phyloP scores from a whole-genome alignment of 2,329 filamentous ascomycete genomes.

The Chrysoporthe cubensis region DNA sequence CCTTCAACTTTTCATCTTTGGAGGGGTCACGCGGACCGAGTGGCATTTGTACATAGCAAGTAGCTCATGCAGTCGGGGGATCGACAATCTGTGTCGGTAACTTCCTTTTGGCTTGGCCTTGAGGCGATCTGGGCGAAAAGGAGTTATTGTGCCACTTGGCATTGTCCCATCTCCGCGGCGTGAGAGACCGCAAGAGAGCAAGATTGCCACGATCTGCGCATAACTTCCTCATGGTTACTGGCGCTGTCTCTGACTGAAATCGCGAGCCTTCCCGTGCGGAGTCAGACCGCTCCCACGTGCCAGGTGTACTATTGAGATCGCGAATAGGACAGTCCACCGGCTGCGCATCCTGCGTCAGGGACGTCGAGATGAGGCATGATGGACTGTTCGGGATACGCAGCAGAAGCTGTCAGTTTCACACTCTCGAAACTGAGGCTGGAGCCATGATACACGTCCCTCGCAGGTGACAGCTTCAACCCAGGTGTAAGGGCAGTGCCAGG shows the following conservation, averaged over 20 bases:
- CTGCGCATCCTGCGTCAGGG: neutral
- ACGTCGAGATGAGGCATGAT: neutral
- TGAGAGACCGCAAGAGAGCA: neutral
- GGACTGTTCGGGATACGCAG: neutral
- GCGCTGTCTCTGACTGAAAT: neutral
- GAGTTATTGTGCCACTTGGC: no score
- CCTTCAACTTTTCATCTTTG: no score
- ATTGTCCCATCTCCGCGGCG: no score
- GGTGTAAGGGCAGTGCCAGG: neutral
- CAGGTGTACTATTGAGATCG: neutral
- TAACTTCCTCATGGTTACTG: neutral
- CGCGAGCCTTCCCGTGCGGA: neutral
- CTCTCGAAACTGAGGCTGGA: neutral
- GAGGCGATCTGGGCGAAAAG: no score
- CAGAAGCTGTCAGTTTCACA: neutral
- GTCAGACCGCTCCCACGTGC: neutral
- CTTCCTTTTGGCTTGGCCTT: no score
- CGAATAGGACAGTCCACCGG: neutral
- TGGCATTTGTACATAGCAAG: no score
- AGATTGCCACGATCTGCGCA: neutral
- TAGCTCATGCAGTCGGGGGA: no score
- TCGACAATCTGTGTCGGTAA: no score
- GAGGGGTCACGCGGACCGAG: no score
- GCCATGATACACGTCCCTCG: neutral
- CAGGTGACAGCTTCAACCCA: neutral